Percentiles rank a stretch among this genome's conserved stretches.
These are phyloP conservation scores for Arachnopeziza araneosa DNA, from an alignment of 2,329 filamentous ascomycete species.

Conservation along the genomic window DNA sequence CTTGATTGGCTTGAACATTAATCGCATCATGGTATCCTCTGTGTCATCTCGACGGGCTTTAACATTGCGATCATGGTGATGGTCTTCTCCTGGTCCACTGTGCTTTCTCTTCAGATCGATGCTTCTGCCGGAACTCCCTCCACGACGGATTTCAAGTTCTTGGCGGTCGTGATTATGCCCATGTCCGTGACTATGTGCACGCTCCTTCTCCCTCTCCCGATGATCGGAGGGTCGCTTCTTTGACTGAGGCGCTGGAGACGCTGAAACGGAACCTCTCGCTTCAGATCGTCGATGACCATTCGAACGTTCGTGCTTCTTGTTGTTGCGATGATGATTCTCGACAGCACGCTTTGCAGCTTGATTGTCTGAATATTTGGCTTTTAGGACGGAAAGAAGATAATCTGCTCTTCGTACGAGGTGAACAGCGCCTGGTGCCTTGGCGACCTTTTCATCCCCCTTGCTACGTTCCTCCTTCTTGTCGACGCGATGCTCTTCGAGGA, in stretches of 20 bases:
- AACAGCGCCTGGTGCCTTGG: slow-evolving; percentile 93
- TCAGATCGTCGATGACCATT: slow-evolving; percentile 56
- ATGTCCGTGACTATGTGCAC: slow-evolving; percentile 35
- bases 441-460: slow-evolving; percentile 63
- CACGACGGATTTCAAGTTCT: slow-evolving; percentile 23
- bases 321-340: slow-evolving; percentile 92
- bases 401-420: slow-evolving; percentile 92
- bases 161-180: slow-evolving; percentile 41
- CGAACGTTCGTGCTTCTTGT: slow-evolving; percentile 63
- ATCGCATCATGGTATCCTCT: slow-evolving; percentile 42
- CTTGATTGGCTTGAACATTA: slow-evolving; percentile 50
- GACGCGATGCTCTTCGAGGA: slow-evolving; percentile 95
- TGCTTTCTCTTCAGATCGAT: slow-evolving; percentile 52
- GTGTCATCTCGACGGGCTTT: slow-evolving; percentile 41
- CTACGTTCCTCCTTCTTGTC: slow-evolving; percentile 92
- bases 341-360: slow-evolving; percentile 70
- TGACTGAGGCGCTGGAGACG: slow-evolving; percentile 61
- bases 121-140: not conserved
- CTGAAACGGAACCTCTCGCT: slow-evolving; percentile 55
- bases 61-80: slow-evolving; percentile 40
- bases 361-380: slow-evolving; percentile 76
- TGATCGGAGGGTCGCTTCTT: slow-evolving; percentile 38
- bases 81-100: slow-evolving; percentile 47
- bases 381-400: slow-evolving; percentile 90
- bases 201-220: slow-evolving; percentile 44